These are phyloP conservation scores for Panaeolus cyanescens DNA, from an alignment of 768 basidiomycete species.

Conservation along the genomic window DNA sequence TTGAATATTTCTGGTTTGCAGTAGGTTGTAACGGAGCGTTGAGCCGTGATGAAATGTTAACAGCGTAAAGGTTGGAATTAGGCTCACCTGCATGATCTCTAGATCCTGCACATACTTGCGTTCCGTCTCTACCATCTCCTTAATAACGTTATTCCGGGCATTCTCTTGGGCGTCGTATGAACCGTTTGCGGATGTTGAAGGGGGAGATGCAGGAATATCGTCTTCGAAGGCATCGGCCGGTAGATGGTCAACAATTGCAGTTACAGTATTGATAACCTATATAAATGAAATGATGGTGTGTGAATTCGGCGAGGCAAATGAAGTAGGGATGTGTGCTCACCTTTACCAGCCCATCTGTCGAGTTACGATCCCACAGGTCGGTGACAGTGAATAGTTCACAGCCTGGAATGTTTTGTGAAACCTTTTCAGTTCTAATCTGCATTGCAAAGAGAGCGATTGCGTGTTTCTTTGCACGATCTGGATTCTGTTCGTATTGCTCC, in stretches of 20 bases:
- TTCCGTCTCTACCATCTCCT: slow-evolving; percentile 93
- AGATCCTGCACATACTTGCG: slow-evolving; percentile 96
- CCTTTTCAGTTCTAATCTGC: slow-evolving; percentile 71
- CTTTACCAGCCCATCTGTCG: slow-evolving; percentile 95
- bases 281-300: slow-evolving; percentile 1
- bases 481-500: slow-evolving; percentile 62
- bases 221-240: slow-evolving; percentile 66
- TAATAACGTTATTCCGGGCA: slow-evolving; percentile 75
- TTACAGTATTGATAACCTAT: slow-evolving; percentile 89
- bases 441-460: slow-evolving; percentile 92
- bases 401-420: slow-evolving; percentile 59
- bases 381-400: slow-evolving; percentile 89
- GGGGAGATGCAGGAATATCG: slow-evolving; percentile 58
- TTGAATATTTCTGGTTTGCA: slow-evolving; percentile 78
- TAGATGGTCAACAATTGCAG: slow-evolving; percentile 77
- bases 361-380: slow-evolving; percentile 88
- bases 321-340: slow-evolving; percentile 41
- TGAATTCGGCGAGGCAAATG: slow-evolving; percentile 9
- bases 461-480: slow-evolving; percentile 86
- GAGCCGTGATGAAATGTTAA: slow-evolving; percentile 9
- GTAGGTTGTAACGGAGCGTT: slow-evolving; percentile 11
- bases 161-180: slow-evolving; percentile 68
- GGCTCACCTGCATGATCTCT: slow-evolving; percentile 89
- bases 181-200: slow-evolving; percentile 54
- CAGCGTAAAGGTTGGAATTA: slow-evolving; percentile 6